Base-by-base conservation (phyloP, 257 asterid genomes). In the Scutellaria baicalensis region DNA sequence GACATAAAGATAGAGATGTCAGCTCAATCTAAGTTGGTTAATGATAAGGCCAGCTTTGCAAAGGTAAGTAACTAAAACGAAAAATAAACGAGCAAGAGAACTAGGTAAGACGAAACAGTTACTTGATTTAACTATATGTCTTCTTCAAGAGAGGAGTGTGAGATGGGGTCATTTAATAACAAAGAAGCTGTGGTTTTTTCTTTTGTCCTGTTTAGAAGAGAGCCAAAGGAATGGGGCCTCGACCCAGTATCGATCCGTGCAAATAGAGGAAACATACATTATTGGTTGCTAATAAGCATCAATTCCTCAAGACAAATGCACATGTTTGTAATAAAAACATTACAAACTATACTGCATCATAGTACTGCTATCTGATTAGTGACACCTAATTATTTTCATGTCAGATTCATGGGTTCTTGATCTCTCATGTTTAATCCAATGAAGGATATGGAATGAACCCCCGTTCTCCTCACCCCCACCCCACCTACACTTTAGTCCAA, bases 321-420 rank as follows among this genome's bases (percentile, higher is more conserved):
- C 86, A 76, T 78, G 82, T 67, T 68, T 80, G 79, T 49, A 66
- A 72, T 72, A 35, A 74, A 65, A 57, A 70, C 64, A 69, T 23
- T 68, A 52, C 42, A 74, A 59, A 58, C 64, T 75, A 43, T 56
- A 35, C 83, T 61, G 66, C 75, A 64, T 74, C 75, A 54, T 42
- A 18, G 16, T 10, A 67, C 42, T 51, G 61, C 35, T 64, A 21
- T 70, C 61, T 38, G 40, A 48, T 54, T 36, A 9, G 18, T 43
- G 45, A 68, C 44, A 45, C 73, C 51, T 11, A 74, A 17, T 45
- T 70, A 23, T 21, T 23, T 39, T 68, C 40, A 20, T 39, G 72
- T 31, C 8, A 33, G 73, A 55, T 66, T 16, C 49, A 39, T 14
- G 16, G 40, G 4, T 27, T 27, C 54, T 39, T 79, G 71, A 73